Conservation (phyloP, 108 stramenopile species). For the Cyclotella choctawhatcheeana region DNA sequence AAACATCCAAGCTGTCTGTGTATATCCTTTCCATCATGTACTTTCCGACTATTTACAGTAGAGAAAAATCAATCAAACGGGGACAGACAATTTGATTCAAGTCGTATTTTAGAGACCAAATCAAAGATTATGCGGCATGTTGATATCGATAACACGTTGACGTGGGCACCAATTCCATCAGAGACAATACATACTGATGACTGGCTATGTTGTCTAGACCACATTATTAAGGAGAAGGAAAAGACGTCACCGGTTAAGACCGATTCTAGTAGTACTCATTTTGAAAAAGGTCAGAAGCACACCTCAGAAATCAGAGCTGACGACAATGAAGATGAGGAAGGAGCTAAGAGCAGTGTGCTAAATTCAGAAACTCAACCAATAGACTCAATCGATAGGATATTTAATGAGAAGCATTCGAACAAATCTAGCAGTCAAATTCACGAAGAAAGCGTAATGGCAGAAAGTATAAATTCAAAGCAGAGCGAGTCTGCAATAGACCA, state of each 20-base stretch:
- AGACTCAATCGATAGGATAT: background rate
- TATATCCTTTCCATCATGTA: slow-evolving; percentile 36
- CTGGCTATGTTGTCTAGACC: slow-evolving; percentile 34
- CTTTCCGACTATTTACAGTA: slow-evolving; percentile 41
- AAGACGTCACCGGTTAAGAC: slow-evolving; percentile 25
- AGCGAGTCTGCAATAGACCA: background rate
- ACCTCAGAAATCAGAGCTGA: background rate
- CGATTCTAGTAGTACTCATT: slow-evolving; percentile 17
- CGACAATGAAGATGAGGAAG: slow-evolving; percentile 1
- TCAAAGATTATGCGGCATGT: slow-evolving; percentile 15
- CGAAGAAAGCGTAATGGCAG: background rate
- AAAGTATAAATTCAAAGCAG: background rate
- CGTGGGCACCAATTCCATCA: background rate
- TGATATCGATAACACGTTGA: slow-evolving; percentile 3
- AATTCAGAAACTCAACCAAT: background rate
- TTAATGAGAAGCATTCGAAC: background rate
- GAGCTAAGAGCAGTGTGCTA: background rate
- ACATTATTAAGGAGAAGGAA: slow-evolving; percentile 4
- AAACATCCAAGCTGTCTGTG: slow-evolving; percentile 15
- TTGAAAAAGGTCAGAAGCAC: slow-evolving; percentile 43
- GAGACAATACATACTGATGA: slow-evolving; percentile 5
- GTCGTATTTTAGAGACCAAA: slow-evolving; percentile 17
- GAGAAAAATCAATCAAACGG: slow-evolving; percentile 11
- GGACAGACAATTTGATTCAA: background rate
- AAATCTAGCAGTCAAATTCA: background rate